These are phyloP conservation scores for Peribolospora baueri DNA, from an alignment of 768 basidiomycete species.

Conservation along the genomic window DNA sequence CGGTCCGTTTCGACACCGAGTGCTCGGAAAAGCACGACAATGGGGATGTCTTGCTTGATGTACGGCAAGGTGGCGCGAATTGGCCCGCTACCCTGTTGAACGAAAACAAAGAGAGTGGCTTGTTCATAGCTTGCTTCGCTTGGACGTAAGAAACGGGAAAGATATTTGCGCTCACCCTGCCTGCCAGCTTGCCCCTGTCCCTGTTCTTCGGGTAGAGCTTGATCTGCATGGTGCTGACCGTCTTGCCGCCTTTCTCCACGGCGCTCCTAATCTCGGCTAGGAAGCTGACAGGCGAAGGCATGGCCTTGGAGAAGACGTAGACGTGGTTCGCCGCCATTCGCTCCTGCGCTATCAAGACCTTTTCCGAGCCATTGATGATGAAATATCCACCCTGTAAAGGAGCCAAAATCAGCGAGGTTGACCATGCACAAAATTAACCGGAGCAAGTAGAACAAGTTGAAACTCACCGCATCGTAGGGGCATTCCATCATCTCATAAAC, in stretches of 20 bases:
- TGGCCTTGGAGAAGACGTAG: constrained; percentile 93
- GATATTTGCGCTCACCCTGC: background rate
- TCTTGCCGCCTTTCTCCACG: constrained; percentile 94
- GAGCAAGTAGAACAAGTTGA: background rate
- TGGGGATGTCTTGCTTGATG: constrained; percentile 92
- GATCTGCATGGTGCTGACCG: constrained; percentile 88
- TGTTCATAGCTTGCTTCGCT: too few species aligned
- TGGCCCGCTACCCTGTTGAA: constrained; percentile 29
- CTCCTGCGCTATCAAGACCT: constrained; percentile 98
- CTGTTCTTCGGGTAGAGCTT: constrained; percentile 31
- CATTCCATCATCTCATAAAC: constrained; percentile 87
- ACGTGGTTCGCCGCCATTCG: constrained; percentile 99
- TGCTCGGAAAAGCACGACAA: constrained; percentile 96
- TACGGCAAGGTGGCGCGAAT: constrained; percentile 96
- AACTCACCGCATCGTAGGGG: constrained; percentile 51
- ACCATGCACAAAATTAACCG: background rate
- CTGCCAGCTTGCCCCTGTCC: background rate
- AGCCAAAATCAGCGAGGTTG: background rate
- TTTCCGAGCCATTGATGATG: constrained; percentile 97
- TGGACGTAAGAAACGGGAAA: background rate
- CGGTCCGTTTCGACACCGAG: constrained; percentile 92
- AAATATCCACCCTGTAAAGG: constrained; percentile 66
- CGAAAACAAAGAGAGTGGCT: background rate
- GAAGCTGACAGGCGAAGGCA: constrained; percentile 85
- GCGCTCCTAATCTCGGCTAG: constrained; percentile 92